A percentile compares a stretch with the other conserved stretches of the same genome.
phyloP scores from a whole-genome alignment of 2,329 filamentous ascomycete species.

The Fusarium begoniae region DNA sequence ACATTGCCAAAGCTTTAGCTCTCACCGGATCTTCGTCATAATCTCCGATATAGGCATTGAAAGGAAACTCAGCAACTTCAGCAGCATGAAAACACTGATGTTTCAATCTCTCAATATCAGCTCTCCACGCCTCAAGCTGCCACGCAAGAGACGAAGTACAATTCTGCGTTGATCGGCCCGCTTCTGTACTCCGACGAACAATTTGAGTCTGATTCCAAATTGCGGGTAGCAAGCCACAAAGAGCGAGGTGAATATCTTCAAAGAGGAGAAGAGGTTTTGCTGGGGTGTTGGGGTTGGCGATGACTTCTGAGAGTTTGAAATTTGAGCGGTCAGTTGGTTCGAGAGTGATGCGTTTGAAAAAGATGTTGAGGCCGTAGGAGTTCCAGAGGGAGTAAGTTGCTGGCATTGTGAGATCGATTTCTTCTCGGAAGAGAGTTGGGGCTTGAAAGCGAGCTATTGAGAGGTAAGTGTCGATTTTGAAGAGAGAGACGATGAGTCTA shows the following conservation, averaged over 20 bases:
- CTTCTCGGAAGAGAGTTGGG: constrained; percentile 47
- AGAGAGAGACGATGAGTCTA: constrained; percentile 48
- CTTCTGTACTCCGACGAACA: constrained; percentile 32
- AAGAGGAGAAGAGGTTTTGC: constrained; percentile 42
- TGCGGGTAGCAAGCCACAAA: constrained; percentile 44
- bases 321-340: constrained; percentile 47
- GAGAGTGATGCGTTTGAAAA: constrained; percentile 45
- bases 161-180: constrained; percentile 2
- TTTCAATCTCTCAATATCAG: constrained; percentile 36
- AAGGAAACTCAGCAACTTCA: constrained; percentile 26
- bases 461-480: constrained; percentile 53
- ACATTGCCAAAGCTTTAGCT: constrained; percentile 38
- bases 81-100: constrained; percentile 28
- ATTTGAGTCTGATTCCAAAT: constrained; percentile 47
- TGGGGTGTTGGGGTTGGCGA: constrained; percentile 40
- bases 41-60: constrained; percentile 43
- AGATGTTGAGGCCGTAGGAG: constrained; percentile 48
- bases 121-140: constrained; percentile 42
- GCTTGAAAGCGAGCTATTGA: constrained; percentile 46
- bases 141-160: constrained; percentile 31
- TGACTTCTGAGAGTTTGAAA: constrained; percentile 45
- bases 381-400: constrained; percentile 51
- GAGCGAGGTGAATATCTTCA: constrained; percentile 48
- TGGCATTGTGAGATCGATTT: constrained; percentile 49
- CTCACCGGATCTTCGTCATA: constrained; percentile 38